phyloP scores from a whole-genome alignment of 192 early-diverging fungal genomes.

The Pilaira anomala region DNA sequence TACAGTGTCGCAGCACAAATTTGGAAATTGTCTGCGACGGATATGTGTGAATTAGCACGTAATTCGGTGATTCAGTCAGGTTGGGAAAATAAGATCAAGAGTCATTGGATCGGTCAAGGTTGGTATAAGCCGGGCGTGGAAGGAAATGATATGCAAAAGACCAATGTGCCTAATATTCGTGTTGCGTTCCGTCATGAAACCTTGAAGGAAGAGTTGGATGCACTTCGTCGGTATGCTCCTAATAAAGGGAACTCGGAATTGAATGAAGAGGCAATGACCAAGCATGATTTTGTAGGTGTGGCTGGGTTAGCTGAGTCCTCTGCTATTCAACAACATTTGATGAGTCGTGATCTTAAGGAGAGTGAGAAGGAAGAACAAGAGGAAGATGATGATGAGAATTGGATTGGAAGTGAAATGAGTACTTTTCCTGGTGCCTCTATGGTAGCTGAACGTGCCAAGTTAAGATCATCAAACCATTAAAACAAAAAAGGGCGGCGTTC shows the following conservation, averaged over 20 bases:
- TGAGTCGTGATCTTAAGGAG: neutral
- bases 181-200: conserved; percentile 81
- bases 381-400: neutral
- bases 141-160: conserved; percentile 85
- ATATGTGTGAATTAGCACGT: conserved; percentile 94
- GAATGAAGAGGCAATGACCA: neutral
- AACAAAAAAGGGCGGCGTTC: no score
- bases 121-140: conserved; percentile 74
- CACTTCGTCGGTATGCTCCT: conserved; percentile 37
- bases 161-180: conserved; percentile 91
- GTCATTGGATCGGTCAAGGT: conserved; percentile 82
- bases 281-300: conserved; percentile 21
- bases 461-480: no score
- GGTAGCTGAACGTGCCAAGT: conserved; percentile 26
- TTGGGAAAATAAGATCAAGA: conserved; percentile 85
- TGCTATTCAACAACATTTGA: conserved; percentile 13
- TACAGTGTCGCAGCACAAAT: conserved; percentile 95
- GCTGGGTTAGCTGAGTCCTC: conserved; percentile 1
- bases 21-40: conserved; percentile 86
- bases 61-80: conserved; percentile 90
- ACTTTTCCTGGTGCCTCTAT: conserved; percentile 29
- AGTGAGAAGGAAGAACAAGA: neutral
- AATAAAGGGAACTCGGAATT: neutral
- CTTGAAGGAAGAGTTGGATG: conserved; percentile 71
- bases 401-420: neutral